Evolutionary conservation across 2,329 filamentous ascomycete species (phyloP).

Genomic region (Alternaria panax): DNA sequence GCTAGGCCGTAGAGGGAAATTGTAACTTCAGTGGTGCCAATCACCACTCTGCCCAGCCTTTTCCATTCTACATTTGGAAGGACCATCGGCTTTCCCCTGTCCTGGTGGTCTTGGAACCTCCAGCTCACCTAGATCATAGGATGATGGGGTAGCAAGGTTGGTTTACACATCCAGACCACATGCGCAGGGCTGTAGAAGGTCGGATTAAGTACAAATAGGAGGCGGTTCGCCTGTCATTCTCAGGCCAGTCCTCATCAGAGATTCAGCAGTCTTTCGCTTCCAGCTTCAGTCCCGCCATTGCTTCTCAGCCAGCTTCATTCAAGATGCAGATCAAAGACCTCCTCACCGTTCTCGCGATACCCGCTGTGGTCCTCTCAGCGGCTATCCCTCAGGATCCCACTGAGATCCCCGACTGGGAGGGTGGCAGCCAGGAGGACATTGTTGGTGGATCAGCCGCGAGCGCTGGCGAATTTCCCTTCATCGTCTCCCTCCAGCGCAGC

Average conservation of each 20-base stretch:
- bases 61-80: neutral
- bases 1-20: neutral
- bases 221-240: neutral
- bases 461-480: slow-evolving; percentile 40
- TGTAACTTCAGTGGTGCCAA: neutral
- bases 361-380: slow-evolving; percentile 32
- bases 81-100: neutral
- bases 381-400: slow-evolving; percentile 31
- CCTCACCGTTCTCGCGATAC: slow-evolving; percentile 10
- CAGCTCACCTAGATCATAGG: neutral
- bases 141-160: neutral
- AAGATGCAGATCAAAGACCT: slow-evolving; percentile 5
- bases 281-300: neutral
- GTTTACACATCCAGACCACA: neutral
- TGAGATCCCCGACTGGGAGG: slow-evolving; percentile 8
- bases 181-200: neutral
- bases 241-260: neutral
- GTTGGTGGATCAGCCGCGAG: slow-evolving; percentile 35
- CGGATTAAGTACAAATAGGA: neutral
- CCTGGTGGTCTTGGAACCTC: neutral
- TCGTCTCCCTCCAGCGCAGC: slow-evolving; percentile 30
- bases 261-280: neutral
- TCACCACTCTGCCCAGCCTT: neutral
- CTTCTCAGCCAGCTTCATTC: neutral
- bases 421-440: slow-evolving; percentile 20